Evolutionary conservation across 257 asterid species (phyloP), one percentile per base, ranked within the genome.

Genomic region (Dorcoceras hygrometricum): DNA sequence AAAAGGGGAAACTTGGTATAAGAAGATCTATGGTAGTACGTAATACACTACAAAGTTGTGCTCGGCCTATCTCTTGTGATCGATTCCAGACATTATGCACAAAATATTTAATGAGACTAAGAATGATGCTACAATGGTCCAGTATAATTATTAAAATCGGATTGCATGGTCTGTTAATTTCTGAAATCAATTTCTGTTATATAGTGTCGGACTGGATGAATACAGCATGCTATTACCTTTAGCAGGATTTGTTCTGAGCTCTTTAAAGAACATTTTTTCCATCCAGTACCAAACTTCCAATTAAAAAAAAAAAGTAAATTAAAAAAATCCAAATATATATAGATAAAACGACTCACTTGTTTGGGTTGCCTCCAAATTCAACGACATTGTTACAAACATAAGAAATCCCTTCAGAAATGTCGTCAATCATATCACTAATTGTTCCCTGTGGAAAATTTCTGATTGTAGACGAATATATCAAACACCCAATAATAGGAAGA

Each of bases 401-500:
- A 58, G 90, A 80, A 68, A 94, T 89, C 72, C 96, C 99, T 71
- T 83, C 87, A 64, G 80, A 79, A 74, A 94, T 95, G 55, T 94
- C 99, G 34, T 75, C 67, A 77, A 88, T 81, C 99, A 90, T 94
- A 66, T 94, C 98, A 76, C 96, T 81, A 43, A 94, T 90, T 69
- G 99, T 94, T 67, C 99, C 99, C 84, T 94, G 99, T 34, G 99
- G 99, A 80, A 94, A 94, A 73, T 94, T 94, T 75, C 99, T 94
- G 92, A 79, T 26, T 69, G 32, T 63, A 43, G 25, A 62, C 46
- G 4, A 22, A 67, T 71, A 62, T 51, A 36, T 43, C 16, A 43
- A n/a, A n/a, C n/a, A n/a, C n/a, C n/a, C n/a, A n/a, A n/a, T n/a
- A n/a, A n/a, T n/a, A n/a, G n/a, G n/a, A 39, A 39, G 53, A 43